Percentiles rank a stretch among this genome's conserved stretches.
phyloP scores from a whole-genome alignment of 805 yeast genomes.

The Metschnikowia cerradonensis region DNA sequence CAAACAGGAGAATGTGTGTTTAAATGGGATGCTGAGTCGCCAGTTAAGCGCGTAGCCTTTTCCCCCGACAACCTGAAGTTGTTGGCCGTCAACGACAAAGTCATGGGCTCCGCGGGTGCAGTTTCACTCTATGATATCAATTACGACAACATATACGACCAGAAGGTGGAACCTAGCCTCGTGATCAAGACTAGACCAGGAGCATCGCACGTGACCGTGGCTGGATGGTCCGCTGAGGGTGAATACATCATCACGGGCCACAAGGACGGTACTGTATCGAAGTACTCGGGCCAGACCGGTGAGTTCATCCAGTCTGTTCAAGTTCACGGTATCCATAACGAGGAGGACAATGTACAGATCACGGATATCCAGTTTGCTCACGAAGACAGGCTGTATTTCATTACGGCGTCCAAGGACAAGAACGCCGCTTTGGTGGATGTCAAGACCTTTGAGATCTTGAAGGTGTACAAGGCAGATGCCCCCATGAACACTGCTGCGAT shows the following conservation, averaged over 20 bases:
- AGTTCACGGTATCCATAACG: constrained; percentile 66
- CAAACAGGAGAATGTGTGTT: constrained; percentile 70
- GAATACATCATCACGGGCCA: constrained; percentile 80
- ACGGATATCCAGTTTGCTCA: constrained; percentile 86
- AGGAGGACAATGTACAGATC: constrained; percentile 43
- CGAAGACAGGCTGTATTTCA: constrained; percentile 80
- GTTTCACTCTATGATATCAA: constrained; percentile 64
- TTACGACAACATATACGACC: constrained; percentile 40
- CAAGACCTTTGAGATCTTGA: constrained; percentile 65
- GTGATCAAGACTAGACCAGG: constrained; percentile 56
- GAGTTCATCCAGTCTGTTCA: constrained; percentile 54
- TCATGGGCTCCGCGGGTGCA: constrained; percentile 84
- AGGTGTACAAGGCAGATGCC: constrained; percentile 79
- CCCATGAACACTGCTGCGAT: constrained; percentile 95
- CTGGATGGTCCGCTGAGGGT: constrained; percentile 81
- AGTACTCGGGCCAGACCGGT: constrained; percentile 75
- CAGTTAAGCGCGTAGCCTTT: constrained; percentile 89
- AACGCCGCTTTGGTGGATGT: constrained; percentile 74
- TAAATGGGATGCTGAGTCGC: constrained; percentile 73
- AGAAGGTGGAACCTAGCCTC: constrained; percentile 53
- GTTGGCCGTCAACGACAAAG: constrained; percentile 81
- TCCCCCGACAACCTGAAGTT: constrained; percentile 66
- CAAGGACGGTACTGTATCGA: constrained; percentile 79
- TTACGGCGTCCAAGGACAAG: constrained; percentile 91
- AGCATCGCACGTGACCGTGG: constrained; percentile 67